Conservation (phyloP, 2,329 filamentous ascomycete species). For the Cercospora janseana region DNA sequence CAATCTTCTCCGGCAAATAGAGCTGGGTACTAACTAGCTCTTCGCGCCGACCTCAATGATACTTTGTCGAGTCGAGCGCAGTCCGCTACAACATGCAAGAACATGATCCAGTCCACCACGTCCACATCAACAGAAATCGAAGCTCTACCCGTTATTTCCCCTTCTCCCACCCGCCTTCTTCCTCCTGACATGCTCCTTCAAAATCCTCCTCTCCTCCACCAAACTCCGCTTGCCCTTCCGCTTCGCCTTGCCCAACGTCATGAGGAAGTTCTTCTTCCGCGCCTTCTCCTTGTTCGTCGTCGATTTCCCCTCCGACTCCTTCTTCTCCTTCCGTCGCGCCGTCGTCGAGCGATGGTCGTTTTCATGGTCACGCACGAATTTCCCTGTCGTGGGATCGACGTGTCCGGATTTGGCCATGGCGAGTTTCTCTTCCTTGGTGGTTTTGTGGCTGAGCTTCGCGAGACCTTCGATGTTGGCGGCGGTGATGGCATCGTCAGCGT, state of each 20-base stretch:
- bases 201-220: slow-evolving; percentile 74
- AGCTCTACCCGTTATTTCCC: slow-evolving; percentile 55
- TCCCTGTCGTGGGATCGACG: slow-evolving; percentile 54
- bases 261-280: slow-evolving; percentile 96
- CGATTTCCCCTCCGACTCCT: slow-evolving; percentile 86
- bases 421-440: slow-evolving; percentile 84
- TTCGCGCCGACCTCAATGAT: too few species aligned
- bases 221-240: slow-evolving; percentile 93
- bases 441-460: slow-evolving; percentile 71
- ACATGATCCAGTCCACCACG: too few species aligned
- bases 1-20: too few species aligned
- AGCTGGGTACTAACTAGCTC: too few species aligned
- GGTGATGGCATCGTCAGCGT: slow-evolving; percentile 84
- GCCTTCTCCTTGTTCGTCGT: slow-evolving; percentile 97
- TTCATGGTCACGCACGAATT: slow-evolving; percentile 49
- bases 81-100: too few species aligned
- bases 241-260: slow-evolving; percentile 96
- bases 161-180: slow-evolving; percentile 80
- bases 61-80: too few species aligned
- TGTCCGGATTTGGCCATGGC: slow-evolving; percentile 68
- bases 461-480: slow-evolving; percentile 89
- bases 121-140: neutral
- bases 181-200: slow-evolving; percentile 78
- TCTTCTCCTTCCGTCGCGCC: slow-evolving; percentile 81
- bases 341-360: slow-evolving; percentile 79